Percentiles rank a stretch among this genome's conserved stretches.
phyloP scores from a whole-genome alignment of 2,329 filamentous ascomycete genomes.

The Malbranchea cinnamomea region DNA sequence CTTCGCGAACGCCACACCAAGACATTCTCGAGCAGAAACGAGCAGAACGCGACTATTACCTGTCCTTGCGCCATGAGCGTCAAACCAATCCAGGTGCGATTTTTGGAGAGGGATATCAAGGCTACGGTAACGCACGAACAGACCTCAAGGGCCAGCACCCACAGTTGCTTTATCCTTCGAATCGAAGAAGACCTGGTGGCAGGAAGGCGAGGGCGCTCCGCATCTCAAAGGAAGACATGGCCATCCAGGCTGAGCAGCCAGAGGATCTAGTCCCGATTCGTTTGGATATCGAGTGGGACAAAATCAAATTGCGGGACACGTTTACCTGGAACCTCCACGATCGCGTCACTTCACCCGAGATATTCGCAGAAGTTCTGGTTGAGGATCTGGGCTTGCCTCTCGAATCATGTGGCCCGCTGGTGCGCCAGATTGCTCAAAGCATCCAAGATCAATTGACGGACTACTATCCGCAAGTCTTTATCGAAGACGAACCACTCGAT shows the following conservation, averaged over 20 bases:
- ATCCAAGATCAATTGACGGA: constrained; percentile 84
- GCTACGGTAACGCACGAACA: constrained; percentile 77
- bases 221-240: constrained; percentile 64
- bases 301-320: constrained; percentile 87
- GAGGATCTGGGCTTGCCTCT: constrained; percentile 71
- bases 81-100: constrained; percentile 42
- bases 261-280: constrained; percentile 87
- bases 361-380: constrained; percentile 78
- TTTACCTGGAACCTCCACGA: constrained; percentile 99
- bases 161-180: constrained; percentile 62
- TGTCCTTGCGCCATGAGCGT: constrained; percentile 44
- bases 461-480: constrained; percentile 82
- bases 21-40: constrained; percentile 48
- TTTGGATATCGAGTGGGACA: constrained; percentile 88
- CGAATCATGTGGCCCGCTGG: constrained; percentile 41
- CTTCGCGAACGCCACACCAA: constrained; percentile 38
- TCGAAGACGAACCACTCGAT: constrained; percentile 80
- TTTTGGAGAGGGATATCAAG: constrained; percentile 63
- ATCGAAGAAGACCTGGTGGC: constrained; percentile 62
- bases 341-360: constrained; percentile 58
- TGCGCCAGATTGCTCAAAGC: constrained; percentile 50
- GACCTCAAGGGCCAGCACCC: constrained; percentile 51
- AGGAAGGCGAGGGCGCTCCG: constrained; percentile 59
- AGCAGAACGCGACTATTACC: constrained; percentile 56
- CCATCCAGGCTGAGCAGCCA: constrained; percentile 72